Conservation (phyloP, 2,329 filamentous ascomycete species). For the Didymellaceae sp. region DNA sequence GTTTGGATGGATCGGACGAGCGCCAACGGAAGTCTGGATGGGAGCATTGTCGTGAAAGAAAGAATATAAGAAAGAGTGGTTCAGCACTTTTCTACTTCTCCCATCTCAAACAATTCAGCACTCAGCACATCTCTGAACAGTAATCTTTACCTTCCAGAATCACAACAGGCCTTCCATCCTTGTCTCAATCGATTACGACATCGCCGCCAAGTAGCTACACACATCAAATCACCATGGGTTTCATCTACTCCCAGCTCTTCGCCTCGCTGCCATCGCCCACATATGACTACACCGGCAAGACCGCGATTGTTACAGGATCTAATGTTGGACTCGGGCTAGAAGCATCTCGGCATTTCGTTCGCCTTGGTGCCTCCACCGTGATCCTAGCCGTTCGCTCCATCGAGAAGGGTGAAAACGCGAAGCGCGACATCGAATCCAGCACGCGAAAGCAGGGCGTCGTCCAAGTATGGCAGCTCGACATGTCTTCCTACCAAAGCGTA, state of each 20-base stretch:
- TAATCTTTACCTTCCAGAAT: no score
- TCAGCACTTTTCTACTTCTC: no score
- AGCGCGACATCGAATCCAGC: conserved; percentile 26
- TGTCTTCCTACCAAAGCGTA: conserved; percentile 27
- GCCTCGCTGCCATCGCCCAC: conserved; percentile 33
- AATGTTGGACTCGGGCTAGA: conserved; percentile 45
- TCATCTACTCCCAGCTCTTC: conserved; percentile 34
- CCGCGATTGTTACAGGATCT: conserved; percentile 51
- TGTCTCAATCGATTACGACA: background rate
- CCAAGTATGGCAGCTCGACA: conserved; percentile 38
- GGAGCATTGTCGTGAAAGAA: background rate
- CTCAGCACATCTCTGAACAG: no score
- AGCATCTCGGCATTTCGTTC: conserved; percentile 37
- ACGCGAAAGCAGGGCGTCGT: conserved; percentile 19
- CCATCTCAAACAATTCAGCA: no score
- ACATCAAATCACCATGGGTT: conserved; percentile 1
- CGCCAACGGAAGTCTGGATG: background rate
- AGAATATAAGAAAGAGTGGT: no score
- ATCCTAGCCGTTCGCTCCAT: conserved; percentile 43
- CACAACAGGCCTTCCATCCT: no score
- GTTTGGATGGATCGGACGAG: no score
- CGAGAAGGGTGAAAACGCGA: conserved; percentile 39
- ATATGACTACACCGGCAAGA: conserved; percentile 36
- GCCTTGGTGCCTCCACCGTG: conserved; percentile 28
- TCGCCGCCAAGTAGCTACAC: background rate